phyloP scores from a whole-genome alignment of 1,284 basidiomycete species.

The Xerocomus amazonicus region DNA sequence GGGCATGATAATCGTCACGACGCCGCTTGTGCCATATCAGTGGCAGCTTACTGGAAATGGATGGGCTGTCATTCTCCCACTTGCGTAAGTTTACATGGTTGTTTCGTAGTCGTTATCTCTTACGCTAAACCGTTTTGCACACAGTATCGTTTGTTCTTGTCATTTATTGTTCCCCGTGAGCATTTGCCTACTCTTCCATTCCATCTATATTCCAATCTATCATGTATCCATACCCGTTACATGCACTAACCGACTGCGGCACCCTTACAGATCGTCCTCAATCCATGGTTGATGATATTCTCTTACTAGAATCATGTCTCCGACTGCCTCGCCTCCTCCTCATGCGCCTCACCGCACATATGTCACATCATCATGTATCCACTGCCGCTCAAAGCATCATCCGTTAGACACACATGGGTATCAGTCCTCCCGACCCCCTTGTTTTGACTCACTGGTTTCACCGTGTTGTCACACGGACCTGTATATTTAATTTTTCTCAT shows the following conservation, averaged over 20 bases:
- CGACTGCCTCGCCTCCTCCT: constrained; percentile 10
- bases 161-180: constrained; percentile 70
- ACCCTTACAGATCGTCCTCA: constrained; percentile 59
- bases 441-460: background rate
- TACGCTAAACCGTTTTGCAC: constrained; percentile 4
- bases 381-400: background rate
- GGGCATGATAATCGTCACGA: constrained; percentile 57
- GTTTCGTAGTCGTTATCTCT: background rate
- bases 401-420: constrained; percentile 7
- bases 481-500: constrained; percentile 17
- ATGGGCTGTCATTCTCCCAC: constrained; percentile 70
- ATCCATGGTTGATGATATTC: constrained; percentile 79
- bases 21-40: constrained; percentile 50
- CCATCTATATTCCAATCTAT: constrained; percentile 1
- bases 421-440: background rate
- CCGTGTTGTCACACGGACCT: constrained; percentile 1
- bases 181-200: constrained; percentile 11
- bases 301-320: constrained; percentile 46
- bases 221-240: background rate
- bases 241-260: constrained; percentile 18
- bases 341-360: constrained; percentile 4
- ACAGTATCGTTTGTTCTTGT: constrained; percentile 53
- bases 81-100: constrained; percentile 44
- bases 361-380: background rate
- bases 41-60: constrained; percentile 60